A percentile compares a stretch with the other conserved stretches of the same genome.
phyloP scores from a whole-genome alignment of 1,139 yeast species.

The Candida sp. region DNA sequence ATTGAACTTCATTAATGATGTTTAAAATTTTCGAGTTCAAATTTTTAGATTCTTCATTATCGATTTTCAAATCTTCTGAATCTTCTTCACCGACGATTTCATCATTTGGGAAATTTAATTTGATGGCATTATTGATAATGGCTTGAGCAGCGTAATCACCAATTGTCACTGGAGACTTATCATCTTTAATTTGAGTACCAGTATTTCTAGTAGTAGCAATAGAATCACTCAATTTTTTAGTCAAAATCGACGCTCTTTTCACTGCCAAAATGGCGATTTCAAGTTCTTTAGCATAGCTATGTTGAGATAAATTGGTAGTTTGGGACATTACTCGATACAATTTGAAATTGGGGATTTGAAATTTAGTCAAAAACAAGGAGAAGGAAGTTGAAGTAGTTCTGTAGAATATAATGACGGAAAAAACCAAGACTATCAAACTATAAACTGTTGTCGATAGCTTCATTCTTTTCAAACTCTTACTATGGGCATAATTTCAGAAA shows the following conservation, averaged over 20 bases:
- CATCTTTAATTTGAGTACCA: conserved; percentile 75
- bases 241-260: conserved; percentile 76
- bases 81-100: conserved; percentile 95
- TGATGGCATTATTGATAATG: conserved; percentile 79
- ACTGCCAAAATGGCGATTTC: conserved; percentile 86
- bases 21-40: conserved; percentile 45
- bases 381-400: neutral
- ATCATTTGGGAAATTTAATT: conserved; percentile 76
- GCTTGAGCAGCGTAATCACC: conserved; percentile 99
- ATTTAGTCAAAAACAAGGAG: neutral
- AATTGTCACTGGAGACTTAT: conserved; percentile 91
- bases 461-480: neutral
- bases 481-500: neutral
- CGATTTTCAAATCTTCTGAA: conserved; percentile 57
- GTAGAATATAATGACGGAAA: conserved; percentile 1
- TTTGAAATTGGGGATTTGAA: neutral
- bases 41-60: conserved; percentile 28
- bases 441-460: neutral
- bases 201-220: conserved; percentile 56
- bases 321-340: neutral
- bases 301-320: conserved; percentile 9
- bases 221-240: conserved; percentile 67
- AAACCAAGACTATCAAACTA: neutral
- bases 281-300: conserved; percentile 52
- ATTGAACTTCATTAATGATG: conserved; percentile 47